Base-by-base conservation (phyloP, 495 filamentous ascomycete species). In the Aspergillus incahuasiensis region DNA sequence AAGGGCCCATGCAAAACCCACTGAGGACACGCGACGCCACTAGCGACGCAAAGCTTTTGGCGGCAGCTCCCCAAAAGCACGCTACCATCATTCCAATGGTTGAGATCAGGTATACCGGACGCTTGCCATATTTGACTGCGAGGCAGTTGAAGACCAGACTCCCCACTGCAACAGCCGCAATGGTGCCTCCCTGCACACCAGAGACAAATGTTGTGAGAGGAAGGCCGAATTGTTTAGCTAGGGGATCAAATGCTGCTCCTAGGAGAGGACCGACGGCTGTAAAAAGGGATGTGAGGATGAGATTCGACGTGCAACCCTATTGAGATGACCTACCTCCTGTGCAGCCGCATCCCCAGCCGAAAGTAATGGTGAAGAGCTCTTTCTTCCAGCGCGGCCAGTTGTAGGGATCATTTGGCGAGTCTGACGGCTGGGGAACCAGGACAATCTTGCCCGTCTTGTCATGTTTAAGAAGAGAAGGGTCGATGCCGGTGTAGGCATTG, bases 41-140 rank as follows among this genome's bases (percentile, higher is more conserved):
- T 54, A 87, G 85, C 21, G 78, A 83, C 21, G 64, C 56, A 51
- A 84, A 85, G 25, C 74, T 70, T 18, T 74, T 75, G 1, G 82
- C 74, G n/a, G 75, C 72, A 3, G 81, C 76, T 7, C 81, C 82
- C 84, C 84, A 87, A 32, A 87, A 71, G 41, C 76, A 82, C 3
- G 79, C 77, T 1, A 74, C 70, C 56, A 86, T 77, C 67, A 86
- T 73, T 16, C 86, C 76, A 9, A 80, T 55, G 35, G 78, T 82
- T 21, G 81, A 76, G 18, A 81, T 52, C 3, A 86, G 65, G 66
- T 84, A 87, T 5, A 88, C 70, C 0, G 85, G 83, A 0, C 84
- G 78, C 52, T 84, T 81, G 3, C 85, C 85, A 67, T 79, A 76
- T 48, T 86, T 80, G 38, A 86, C 83, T 6, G 82, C 82, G n/a